Conservation (phyloP, 495 filamentous ascomycete species). For the Podospora pseudoanserina region DNA sequence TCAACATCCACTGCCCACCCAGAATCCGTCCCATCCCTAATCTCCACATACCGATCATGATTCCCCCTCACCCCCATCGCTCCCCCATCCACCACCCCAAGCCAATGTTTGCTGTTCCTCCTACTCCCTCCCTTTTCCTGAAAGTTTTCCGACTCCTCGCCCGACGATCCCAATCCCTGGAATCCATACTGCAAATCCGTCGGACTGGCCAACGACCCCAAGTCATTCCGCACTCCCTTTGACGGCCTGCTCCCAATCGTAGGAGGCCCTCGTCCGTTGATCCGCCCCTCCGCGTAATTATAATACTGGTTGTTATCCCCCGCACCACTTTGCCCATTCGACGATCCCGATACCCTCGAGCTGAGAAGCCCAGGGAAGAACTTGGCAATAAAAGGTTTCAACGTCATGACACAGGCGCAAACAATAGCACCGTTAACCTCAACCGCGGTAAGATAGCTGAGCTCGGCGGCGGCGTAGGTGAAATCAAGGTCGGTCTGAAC, state of each 20-base stretch:
- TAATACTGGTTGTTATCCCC: conserved; percentile 1
- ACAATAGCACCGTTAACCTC: conserved; percentile 44
- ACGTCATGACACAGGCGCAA: conserved; percentile 38
- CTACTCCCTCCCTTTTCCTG: neutral
- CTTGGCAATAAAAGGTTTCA: conserved; percentile 30
- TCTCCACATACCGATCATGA: conserved; percentile 23
- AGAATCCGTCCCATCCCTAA: conserved; percentile 18
- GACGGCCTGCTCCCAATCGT: conserved; percentile 26
- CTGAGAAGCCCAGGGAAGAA: conserved; percentile 37
- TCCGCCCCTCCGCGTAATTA: neutral
- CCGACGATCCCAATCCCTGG: neutral
- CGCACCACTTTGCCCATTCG: neutral
- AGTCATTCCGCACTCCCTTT: conserved; percentile 9
- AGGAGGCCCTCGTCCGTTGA: conserved; percentile 16
- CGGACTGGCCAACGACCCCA: conserved; percentile 1
- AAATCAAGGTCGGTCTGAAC: conserved; percentile 27
- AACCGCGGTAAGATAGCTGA: conserved; percentile 45
- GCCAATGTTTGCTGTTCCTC: conserved; percentile 7
- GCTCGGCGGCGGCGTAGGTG: conserved; percentile 27
- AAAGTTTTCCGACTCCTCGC: neutral
- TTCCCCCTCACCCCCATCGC: conserved; percentile 2
- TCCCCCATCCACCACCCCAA: neutral
- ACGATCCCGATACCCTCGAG: conserved; percentile 3
- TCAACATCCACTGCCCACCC: conserved; percentile 23
- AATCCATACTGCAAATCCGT: conserved; percentile 14